Conservation (phyloP, 2,329 filamentous ascomycete species). For the Furcasterigmium sp. region DNA sequence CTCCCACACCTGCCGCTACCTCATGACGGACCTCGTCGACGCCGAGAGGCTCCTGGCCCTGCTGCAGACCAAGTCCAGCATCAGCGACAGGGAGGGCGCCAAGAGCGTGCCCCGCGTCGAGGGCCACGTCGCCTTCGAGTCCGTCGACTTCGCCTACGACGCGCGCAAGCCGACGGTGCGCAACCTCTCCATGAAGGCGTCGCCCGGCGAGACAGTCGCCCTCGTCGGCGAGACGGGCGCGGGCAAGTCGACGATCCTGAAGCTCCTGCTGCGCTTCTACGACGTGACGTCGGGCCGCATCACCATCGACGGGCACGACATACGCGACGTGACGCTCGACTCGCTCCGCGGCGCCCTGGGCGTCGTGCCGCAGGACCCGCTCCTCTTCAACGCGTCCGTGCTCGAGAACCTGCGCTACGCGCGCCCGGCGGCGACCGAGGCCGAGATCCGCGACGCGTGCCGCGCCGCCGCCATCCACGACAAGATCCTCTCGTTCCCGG, state of each 20-base stretch:
- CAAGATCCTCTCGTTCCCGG: slow-evolving; percentile 48
- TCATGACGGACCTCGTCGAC: slow-evolving; percentile 48
- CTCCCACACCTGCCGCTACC: slow-evolving; percentile 10
- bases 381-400: slow-evolving; percentile 53
- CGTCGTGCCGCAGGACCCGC: slow-evolving; percentile 50
- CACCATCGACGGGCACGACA: slow-evolving; percentile 50
- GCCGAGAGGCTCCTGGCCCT: slow-evolving; percentile 56
- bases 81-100: slow-evolving; percentile 42
- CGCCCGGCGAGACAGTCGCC: slow-evolving; percentile 50
- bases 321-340: slow-evolving; percentile 46
- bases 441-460: slow-evolving; percentile 50
- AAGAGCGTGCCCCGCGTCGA: slow-evolving; percentile 33
- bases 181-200: slow-evolving; percentile 40
- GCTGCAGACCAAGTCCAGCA: slow-evolving; percentile 50
- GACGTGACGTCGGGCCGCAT: slow-evolving; percentile 49
- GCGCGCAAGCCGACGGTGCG: slow-evolving; percentile 43
- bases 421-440: slow-evolving; percentile 46
- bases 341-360: slow-evolving; percentile 20
- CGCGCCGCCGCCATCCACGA: slow-evolving; percentile 53
- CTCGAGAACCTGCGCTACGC: slow-evolving; percentile 57
- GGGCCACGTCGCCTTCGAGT: slow-evolving; percentile 47
- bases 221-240: slow-evolving; percentile 58
- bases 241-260: slow-evolving; percentile 58
- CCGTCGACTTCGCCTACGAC: slow-evolving; percentile 53
- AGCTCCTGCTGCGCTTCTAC: slow-evolving; percentile 56